phyloP scores from a whole-genome alignment of 2,329 filamentous ascomycete species.

The Geosmithia morbida region DNA sequence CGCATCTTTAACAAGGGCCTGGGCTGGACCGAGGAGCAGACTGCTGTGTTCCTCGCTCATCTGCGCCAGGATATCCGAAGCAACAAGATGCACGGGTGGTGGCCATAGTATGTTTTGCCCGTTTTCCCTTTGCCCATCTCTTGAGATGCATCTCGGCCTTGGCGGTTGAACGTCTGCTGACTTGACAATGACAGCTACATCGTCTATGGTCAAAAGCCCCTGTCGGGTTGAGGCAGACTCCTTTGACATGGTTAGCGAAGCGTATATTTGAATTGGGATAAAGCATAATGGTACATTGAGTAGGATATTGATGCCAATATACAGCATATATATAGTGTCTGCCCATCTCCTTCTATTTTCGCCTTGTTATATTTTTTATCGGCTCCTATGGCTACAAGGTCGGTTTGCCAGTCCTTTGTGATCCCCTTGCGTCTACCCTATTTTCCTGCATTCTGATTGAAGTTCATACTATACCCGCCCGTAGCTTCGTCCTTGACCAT shows the following conservation, averaged over 20 bases:
- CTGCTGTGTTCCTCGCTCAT: neutral
- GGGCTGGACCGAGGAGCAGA: neutral
- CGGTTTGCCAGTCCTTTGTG: too few relatives aligned
- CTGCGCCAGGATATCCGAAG: neutral
- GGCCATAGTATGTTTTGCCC: neutral
- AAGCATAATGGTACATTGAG: neutral
- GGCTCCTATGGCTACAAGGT: too few relatives aligned
- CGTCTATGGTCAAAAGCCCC: neutral
- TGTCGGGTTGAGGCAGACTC: neutral
- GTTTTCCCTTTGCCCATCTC: neutral
- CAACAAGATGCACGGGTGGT: neutral
- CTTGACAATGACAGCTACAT: neutral
- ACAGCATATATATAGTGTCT: too few relatives aligned
- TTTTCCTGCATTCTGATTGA: constrained; percentile 29
- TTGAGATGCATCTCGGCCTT: too few relatives aligned
- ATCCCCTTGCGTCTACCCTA: too few relatives aligned
- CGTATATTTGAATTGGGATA: neutral
- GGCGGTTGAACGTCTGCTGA: neutral
- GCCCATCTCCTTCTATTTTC: too few relatives aligned
- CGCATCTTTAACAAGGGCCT: neutral
- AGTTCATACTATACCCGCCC: constrained; percentile 91
- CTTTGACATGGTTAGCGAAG: neutral
- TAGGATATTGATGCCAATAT: too few relatives aligned
- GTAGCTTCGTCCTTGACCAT: constrained; percentile 83
- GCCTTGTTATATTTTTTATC: too few relatives aligned